These are phyloP conservation scores for Graphilbum fragrans DNA, from an alignment of 2,329 filamentous ascomycete species.

Conservation along the genomic window DNA sequence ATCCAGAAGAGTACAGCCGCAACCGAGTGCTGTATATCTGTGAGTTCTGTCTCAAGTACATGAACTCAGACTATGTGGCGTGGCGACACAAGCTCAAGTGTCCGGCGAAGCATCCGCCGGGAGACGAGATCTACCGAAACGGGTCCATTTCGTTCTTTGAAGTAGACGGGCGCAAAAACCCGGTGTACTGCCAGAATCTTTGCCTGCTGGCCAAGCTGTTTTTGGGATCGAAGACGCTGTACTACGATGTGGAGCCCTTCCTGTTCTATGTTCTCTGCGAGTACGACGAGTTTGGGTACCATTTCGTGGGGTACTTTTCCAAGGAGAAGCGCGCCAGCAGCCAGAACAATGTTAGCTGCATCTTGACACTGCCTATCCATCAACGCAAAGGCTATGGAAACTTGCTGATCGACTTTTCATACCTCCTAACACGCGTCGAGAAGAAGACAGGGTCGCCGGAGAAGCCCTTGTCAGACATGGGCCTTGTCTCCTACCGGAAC, in stretches of 20 bases:
- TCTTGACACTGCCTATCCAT: conserved; percentile 89
- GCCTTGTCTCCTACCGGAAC: conserved; percentile 89
- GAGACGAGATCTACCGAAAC: conserved; percentile 94
- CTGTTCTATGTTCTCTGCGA: conserved; percentile 96
- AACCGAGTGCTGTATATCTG: conserved; percentile 97
- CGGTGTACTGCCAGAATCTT: conserved; percentile 96
- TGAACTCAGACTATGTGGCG: conserved; percentile 97
- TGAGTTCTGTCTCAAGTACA: conserved; percentile 98
- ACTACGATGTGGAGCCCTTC: conserved; percentile 96
- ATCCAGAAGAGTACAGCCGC: conserved; percentile 94
- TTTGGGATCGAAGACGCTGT: conserved; percentile 94
- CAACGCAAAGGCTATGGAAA: conserved; percentile 96
- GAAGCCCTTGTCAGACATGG: conserved; percentile 96
- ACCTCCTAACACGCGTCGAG: conserved; percentile 86
- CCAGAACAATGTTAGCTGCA: conserved; percentile 95
- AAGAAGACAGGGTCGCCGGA: conserved; percentile 91
- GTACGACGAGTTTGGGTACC: conserved; percentile 81
- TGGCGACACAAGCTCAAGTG: conserved; percentile 98
- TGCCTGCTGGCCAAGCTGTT: conserved; percentile 94
- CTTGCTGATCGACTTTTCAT: conserved; percentile 95
- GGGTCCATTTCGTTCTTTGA: conserved; percentile 91
- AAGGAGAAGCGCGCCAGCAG: conserved; percentile 95
- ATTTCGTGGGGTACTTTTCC: conserved; percentile 98
- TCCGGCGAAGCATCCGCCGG: conserved; percentile 88
- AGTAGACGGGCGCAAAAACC: conserved; percentile 91